Evolutionary conservation across 306 rosid species (phyloP), one percentile per base, ranked within the genome.

Genomic region (Ammopiptanthus mongolicus): DNA sequence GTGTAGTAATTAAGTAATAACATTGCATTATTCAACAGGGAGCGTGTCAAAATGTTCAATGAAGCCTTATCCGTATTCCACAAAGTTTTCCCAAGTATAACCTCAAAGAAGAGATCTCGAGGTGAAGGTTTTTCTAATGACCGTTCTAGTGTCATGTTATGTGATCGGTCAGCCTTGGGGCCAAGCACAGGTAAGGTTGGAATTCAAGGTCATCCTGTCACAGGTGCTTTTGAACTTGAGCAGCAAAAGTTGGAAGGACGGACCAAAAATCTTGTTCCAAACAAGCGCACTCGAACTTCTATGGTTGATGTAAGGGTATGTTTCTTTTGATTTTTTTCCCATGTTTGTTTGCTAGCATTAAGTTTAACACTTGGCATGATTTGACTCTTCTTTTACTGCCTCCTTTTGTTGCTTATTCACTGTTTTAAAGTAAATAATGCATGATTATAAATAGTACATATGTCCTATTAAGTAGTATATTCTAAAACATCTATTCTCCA

Each of bases 241-340:
- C 95, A 88, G 84, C 97, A 92, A 83, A 95, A 91, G 83, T 79
- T 88, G 9, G 99, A 95, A 80, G 97, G 92, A 71, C 78, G 96
- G 44, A 78, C 86, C 23, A 92, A 92, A 86, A 86, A 67, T 81
- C 69, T 80, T 86, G 83, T 89, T 64, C 88, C 97, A 55, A 95
- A 86, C 84, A 95, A 92, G 84, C 99, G 99, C 76, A 86, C 97
- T 23, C 89, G 99, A 65, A 95, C 97, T 87, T 92, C 99, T 63
- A 81, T 95, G 89, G 88, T 76, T 71, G 99, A 95, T 86, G 87
- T 65, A 52, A 95, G 91, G 91, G 98, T 90, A 79, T 3, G 82
- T 80, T 22, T 72, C 82, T 78, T 67, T 59, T 15, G 37, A 58
- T 78, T 74, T 29, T 25, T 10, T 37, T 22, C 51, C 25, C 64